Evolutionary conservation across 441 rosid genomes (phyloP).

Genomic region (Populus tomentosa): DNA sequence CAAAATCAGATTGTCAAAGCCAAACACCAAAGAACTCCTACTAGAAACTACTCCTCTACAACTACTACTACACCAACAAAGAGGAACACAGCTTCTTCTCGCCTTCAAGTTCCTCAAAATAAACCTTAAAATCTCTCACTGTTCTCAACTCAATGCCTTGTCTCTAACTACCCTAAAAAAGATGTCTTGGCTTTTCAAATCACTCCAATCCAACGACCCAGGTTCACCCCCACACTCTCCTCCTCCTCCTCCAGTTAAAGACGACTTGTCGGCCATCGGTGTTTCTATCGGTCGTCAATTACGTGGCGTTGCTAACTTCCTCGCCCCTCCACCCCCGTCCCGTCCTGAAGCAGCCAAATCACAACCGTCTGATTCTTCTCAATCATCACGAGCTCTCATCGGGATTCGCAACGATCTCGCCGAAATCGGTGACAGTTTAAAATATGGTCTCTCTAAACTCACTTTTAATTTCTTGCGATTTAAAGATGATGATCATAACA

Average conservation of each 20-base stretch:
- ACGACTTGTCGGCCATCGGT: conserved; percentile 36
- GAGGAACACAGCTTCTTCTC: neutral
- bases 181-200: conserved; percentile 67
- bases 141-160: neutral
- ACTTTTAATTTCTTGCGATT: conserved; percentile 44
- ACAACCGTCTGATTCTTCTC: conserved; percentile 17
- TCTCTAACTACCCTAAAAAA: neutral
- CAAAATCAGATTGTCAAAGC: neutral
- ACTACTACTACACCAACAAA: neutral
- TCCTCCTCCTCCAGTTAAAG: conserved; percentile 25
- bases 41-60: neutral
- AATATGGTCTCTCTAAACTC: conserved; percentile 45
- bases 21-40: neutral
- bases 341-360: neutral
- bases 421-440: conserved; percentile 60
- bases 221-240: conserved; percentile 20
- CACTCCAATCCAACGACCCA: conserved; percentile 30
- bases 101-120: neutral
- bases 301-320: conserved; percentile 53
- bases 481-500: conserved; percentile 19
- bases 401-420: conserved; percentile 68
- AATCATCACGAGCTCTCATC: conserved; percentile 30
- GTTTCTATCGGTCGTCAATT: conserved; percentile 45
- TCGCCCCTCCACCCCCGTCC: conserved; percentile 36
- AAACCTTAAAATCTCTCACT: neutral